Base-by-base conservation (phyloP, 768 basidiomycete genomes). In the Suillus sp. region DNA sequence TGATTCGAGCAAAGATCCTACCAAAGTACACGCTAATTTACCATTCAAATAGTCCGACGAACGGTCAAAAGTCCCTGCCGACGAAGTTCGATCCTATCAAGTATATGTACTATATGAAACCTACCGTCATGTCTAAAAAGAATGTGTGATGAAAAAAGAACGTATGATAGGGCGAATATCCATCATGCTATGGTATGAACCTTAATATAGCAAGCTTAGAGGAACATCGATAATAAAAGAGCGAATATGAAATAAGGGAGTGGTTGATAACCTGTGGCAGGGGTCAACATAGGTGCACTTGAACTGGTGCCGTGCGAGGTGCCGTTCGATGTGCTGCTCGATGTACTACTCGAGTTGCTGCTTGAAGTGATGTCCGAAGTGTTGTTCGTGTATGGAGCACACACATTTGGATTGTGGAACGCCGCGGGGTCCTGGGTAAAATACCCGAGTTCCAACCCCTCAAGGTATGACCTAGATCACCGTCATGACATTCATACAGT, bases 401-500 rank as follows among this genome's bases (percentile, higher is more conserved):
- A 90, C n/a, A 90, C 88, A 60, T 83, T 68, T 0, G 84, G 79
- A 70, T 90, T 78, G 64, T 85, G 67, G 37, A 82, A 68, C 67
- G 79, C 59, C 1, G 86, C 79, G 1, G 89, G 88, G 69, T 90
- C 85, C 62, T 78, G 62, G 0, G 88, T 91, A 25, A 92, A 74
- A 74, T 81, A 91, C 1, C 89, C 89, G 8, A 34, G 32, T 22
- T 75, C 62, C 13, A 89, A 70, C 18, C 84, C 90, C 56, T 89
- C 84, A 35, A 86, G 71, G 69, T 92, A 92, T 1, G 89, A 89
- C 90, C 90, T 91, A 64, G 30, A 20, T 11, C 50, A 40, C 32
- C 20, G 53, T 66, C 25, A 22, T n/a, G 22, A 22, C 47, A 22
- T 45, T 8, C 32, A 48, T 38, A 42, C 45, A 43, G 22, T 43